Percentiles rank a stretch among this genome's conserved stretches.
These are phyloP conservation scores for Cerioporus squamosus DNA, from an alignment of 1,284 basidiomycete species.

Conservation along the genomic window DNA sequence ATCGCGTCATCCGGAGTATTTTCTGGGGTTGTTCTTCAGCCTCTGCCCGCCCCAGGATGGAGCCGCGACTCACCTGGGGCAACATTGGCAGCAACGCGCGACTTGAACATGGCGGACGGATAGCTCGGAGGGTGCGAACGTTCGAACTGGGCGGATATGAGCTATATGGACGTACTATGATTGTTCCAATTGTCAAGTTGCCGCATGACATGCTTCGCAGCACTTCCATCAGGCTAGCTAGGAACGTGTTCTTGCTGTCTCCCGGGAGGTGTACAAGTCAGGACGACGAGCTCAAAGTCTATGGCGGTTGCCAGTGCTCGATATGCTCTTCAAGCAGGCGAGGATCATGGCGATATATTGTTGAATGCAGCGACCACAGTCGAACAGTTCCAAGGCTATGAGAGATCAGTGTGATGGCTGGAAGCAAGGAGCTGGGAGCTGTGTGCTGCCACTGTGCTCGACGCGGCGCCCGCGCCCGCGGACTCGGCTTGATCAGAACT, in stretches of 20 bases:
- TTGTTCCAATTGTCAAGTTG: background rate
- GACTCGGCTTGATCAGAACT: no score
- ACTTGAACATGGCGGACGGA: constrained; percentile 10
- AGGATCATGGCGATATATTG: no score
- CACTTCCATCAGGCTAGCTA: background rate
- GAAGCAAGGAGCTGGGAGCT: no score
- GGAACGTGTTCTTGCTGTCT: background rate
- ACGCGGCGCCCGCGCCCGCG: no score
- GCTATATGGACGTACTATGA: background rate
- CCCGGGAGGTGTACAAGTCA: background rate
- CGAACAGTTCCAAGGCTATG: no score
- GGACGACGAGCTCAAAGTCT: background rate
- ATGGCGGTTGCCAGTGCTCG: background rate
- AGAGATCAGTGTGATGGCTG: no score
- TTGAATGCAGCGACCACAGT: no score
- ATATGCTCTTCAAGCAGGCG: background rate
- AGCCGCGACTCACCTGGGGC: background rate
- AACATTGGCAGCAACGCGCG: background rate
- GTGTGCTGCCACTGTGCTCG: no score
- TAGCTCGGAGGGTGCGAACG: background rate
- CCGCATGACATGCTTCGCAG: background rate
- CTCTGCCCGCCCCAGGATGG: background rate
- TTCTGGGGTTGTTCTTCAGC: background rate
- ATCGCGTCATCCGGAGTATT: constrained; percentile 18
- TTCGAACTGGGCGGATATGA: background rate